Conservation (phyloP, 163 green algal species). For the Chlorella variabilis region DNA sequence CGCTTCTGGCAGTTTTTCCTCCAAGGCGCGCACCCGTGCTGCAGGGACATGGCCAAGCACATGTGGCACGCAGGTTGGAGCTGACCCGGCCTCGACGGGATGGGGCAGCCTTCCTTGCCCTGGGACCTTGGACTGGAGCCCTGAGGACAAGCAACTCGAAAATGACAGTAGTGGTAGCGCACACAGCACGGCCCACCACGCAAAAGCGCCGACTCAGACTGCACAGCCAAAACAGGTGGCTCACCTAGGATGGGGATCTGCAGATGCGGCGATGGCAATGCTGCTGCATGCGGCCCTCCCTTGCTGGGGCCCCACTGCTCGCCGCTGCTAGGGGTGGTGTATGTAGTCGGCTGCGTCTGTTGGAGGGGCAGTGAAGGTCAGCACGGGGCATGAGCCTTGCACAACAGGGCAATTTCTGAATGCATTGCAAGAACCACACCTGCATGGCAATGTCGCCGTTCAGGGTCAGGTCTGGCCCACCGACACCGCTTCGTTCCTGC, state of each 20-base stretch:
- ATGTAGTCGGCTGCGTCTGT: background rate
- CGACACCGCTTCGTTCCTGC: too few relatives aligned
- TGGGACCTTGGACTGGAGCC: too few relatives aligned
- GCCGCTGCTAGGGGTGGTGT: background rate
- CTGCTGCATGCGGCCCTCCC: background rate
- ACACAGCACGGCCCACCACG: too few relatives aligned
- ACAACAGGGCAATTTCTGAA: too few relatives aligned
- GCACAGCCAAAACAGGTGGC: background rate
- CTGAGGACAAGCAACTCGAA: background rate
- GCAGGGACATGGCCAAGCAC: background rate
- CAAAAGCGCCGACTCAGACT: too few relatives aligned
- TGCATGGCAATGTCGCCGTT: too few relatives aligned
- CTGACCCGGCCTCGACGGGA: background rate
- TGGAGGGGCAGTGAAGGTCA: too few relatives aligned
- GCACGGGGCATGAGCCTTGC: too few relatives aligned
- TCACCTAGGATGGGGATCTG: slow-evolving; percentile 46
- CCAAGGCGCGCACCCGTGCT: slow-evolving; percentile 53
- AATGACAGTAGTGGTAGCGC: too few relatives aligned
- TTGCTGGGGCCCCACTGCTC: slow-evolving; percentile 6
- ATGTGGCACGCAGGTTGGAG: background rate
- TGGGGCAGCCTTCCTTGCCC: too few relatives aligned
- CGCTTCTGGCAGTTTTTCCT: slow-evolving; percentile 48
- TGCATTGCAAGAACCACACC: too few relatives aligned
- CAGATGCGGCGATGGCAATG: slow-evolving; percentile 8
- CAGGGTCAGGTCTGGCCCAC: background rate